These are phyloP conservation scores for Tricholoma saponaceum DNA, from an alignment of 768 basidiomycete species.

Conservation along the genomic window DNA sequence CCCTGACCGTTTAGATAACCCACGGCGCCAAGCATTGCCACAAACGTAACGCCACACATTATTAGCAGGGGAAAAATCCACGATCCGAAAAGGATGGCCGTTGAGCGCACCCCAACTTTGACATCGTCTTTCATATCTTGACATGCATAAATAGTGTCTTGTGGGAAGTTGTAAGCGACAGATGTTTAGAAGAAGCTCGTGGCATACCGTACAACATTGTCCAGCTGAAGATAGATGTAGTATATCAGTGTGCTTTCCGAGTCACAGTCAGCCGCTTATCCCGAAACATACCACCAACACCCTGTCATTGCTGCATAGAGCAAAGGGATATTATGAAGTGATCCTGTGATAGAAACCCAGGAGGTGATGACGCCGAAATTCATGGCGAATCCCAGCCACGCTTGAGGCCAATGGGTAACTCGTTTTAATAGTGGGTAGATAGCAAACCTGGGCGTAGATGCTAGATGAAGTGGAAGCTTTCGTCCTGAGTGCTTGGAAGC, in stretches of 20 bases:
- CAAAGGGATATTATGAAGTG: conserved; percentile 24
- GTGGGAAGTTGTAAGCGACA: neutral
- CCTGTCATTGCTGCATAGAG: conserved; percentile 31
- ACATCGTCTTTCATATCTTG: conserved; percentile 76
- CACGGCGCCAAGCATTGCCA: conserved; percentile 44
- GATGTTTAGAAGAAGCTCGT: neutral
- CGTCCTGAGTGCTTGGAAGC: conserved; percentile 9
- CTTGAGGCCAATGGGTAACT: conserved; percentile 57
- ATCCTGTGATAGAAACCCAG: conserved; percentile 38
- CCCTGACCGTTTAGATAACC: conserved; percentile 55
- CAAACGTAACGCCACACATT: conserved; percentile 46
- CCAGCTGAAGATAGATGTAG: conserved; percentile 28
- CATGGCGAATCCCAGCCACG: conserved; percentile 58
- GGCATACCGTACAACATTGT: conserved; percentile 43
- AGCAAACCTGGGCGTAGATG: conserved; percentile 25
- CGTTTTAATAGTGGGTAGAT: conserved; percentile 55
- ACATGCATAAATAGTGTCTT: conserved; percentile 57
- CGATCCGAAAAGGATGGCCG: conserved; percentile 66
- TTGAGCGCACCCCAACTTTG: conserved; percentile 70
- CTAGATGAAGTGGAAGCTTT: neutral
- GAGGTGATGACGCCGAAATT: conserved; percentile 49
- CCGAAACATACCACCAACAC: conserved; percentile 40
- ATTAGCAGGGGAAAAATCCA: conserved; percentile 56
- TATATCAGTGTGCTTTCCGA: neutral
- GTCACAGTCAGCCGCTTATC: neutral